A percentile compares a stretch with the other conserved stretches of the same genome.
phyloP scores from a whole-genome alignment of 2,329 filamentous ascomycete genomes.

The Aureobasidium lini region DNA sequence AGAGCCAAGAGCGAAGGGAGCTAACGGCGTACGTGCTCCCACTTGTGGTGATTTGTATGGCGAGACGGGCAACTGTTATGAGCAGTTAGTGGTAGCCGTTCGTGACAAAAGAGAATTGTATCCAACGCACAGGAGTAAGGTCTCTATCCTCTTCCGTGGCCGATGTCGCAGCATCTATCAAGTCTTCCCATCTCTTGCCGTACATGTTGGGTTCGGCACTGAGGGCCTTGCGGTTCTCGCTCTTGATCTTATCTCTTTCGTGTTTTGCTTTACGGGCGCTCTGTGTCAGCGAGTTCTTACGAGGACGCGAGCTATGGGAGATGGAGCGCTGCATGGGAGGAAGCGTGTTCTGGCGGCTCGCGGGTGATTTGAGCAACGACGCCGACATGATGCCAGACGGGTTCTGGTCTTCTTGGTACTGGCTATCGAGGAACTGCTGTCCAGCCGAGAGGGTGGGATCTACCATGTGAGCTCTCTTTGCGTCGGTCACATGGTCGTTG shows the following conservation, averaged over 20 bases:
- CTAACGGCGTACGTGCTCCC: constrained; percentile 52
- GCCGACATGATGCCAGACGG: constrained; percentile 36
- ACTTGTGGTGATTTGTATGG: constrained; percentile 46
- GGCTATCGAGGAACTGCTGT: constrained; percentile 18
- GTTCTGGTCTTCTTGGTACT: constrained; percentile 13
- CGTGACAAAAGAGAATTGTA: constrained; percentile 16
- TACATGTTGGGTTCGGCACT: constrained; percentile 75
- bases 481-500: constrained; percentile 32
- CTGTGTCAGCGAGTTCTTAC: constrained; percentile 82
- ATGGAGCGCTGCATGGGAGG: constrained; percentile 72
- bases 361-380: constrained; percentile 72
- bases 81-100: constrained; percentile 15
- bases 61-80: constrained; percentile 38
- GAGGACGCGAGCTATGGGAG: constrained; percentile 60
- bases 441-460: constrained; percentile 17
- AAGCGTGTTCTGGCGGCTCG: constrained; percentile 78
- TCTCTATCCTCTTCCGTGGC: constrained; percentile 86
- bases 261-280: constrained; percentile 68
- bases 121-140: constrained; percentile 68
- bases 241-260: constrained; percentile 71
- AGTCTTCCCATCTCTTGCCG: constrained; percentile 90
- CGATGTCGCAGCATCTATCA: constrained; percentile 89
- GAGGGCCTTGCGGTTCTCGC: constrained; percentile 70
- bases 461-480: constrained; percentile 15
- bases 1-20: constrained; percentile 45